Base-by-base conservation (phyloP, 2,329 filamentous ascomycete genomes). In the Colletotrichum sp. region DNA sequence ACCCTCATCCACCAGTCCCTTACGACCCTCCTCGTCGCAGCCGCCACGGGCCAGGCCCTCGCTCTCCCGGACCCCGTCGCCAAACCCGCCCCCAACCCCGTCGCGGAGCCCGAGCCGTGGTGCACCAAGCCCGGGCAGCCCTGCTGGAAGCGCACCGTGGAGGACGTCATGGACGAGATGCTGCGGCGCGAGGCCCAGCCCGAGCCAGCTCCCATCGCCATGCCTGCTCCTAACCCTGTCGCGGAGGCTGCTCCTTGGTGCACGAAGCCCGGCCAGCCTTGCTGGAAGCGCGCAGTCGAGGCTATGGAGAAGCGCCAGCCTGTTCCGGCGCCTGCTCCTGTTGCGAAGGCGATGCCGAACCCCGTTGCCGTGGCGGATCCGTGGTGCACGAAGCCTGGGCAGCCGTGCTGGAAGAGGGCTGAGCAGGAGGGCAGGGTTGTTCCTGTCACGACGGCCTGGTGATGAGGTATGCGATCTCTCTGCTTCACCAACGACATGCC, bases 401-500 rank as follows among this genome's bases (percentile, higher is more conserved):
- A 80, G 77, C 67, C 79, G 30, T 79, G 79, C 77, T 67, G 83
- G 83, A 84, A 83, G n/a, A 29, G 59, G 22, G 39, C n/a, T 52
- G 44, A 13, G 44, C 44, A 25, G 6, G 44, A 52, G 44, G 44
- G 44, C 6, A 52, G 44, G 44, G 44, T 52, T 52, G n/a, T 52
- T 22, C 44, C 44, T 52, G 44, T 52, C 3, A 52, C 44, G 44
- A 52, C 44, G 44, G 44, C 44, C 44, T 52, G 44, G 44, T 52
- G 11, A 52, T 3, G 25, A 29, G 27, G 57, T 61, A 32, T 1
- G 57, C 2, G 4, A 1, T 61, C 2, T 61, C 29, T 2, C 6
- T 30, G 27, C 3, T 61, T 30, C 3, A 3, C 27, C 5, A 3
- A 16, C 5, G 1, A n/a, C 2, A 30, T 12, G 3, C 19, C 39